These are phyloP conservation scores for Candida namnaoensis DNA, from an alignment of 805 yeast species.

Conservation along the genomic window DNA sequence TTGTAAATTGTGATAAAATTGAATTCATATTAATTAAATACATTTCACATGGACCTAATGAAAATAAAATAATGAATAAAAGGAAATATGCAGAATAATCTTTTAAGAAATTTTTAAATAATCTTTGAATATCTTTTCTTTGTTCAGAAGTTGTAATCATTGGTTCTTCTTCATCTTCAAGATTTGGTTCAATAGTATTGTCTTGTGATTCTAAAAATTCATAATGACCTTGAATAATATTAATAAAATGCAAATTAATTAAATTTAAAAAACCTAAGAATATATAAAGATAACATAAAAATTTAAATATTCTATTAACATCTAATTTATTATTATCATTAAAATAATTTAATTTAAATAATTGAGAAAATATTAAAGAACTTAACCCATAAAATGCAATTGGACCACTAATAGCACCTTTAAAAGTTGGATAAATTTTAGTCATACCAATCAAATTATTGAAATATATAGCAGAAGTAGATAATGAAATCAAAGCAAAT, in stretches of 20 bases:
- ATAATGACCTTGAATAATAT: constrained; percentile 17
- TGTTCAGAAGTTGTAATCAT: constrained; percentile 1
- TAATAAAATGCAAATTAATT: constrained; percentile 53
- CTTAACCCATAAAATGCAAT: constrained; percentile 84
- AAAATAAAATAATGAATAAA: constrained; percentile 53
- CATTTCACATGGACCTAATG: constrained; percentile 80
- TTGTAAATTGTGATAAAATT: constrained; percentile 27
- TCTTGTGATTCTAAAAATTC: constrained; percentile 23
- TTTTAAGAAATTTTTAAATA: constrained; percentile 22
- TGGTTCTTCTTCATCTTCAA: constrained; percentile 14
- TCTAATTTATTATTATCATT: constrained; percentile 25
- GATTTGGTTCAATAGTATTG: constrained; percentile 9
- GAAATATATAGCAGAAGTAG: constrained; percentile 67
- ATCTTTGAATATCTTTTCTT: constrained; percentile 21
- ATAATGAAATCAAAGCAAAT: constrained; percentile 56
- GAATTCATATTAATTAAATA: constrained; percentile 80
- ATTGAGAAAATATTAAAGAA: constrained; percentile 64
- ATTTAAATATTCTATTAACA: constrained; percentile 41
- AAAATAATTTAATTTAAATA: constrained; percentile 31
- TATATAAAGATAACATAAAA: constrained; percentile 44
- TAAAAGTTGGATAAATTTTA: constrained; percentile 65
- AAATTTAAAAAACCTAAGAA: constrained; percentile 52
- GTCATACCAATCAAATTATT: constrained; percentile 75
- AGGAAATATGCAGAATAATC: constrained; percentile 59
- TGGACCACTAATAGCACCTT: constrained; percentile 83